Percentiles rank a stretch among this genome's conserved stretches.
These are phyloP conservation scores for Plasmodium berghei DNA, from an alignment of 169 alveolate genomes.

Conservation along the genomic window DNA sequence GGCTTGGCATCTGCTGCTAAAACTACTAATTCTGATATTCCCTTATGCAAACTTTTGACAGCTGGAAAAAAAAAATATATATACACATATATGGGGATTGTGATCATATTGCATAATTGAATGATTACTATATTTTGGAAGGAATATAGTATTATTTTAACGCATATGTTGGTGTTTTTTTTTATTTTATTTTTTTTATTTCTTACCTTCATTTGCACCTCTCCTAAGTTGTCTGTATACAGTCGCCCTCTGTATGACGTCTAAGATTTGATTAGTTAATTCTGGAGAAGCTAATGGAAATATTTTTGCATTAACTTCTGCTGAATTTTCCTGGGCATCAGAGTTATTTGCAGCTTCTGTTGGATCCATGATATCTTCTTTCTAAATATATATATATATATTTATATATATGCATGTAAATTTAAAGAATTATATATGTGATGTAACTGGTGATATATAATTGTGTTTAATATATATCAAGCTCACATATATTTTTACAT, in stretches of 20 bases:
- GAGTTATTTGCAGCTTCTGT: conserved; percentile 3
- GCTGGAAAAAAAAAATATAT: conserved; percentile 86
- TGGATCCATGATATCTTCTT: background rate
- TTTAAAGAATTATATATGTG: too few species aligned
- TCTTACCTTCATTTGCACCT: conserved; percentile 94
- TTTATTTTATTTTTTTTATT: too few species aligned
- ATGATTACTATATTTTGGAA: too few species aligned
- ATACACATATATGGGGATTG: conserved; percentile 11
- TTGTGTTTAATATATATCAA: too few species aligned
- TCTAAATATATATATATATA: conserved; percentile 8
- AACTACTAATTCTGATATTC: conserved; percentile 97
- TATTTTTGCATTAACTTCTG: conserved; percentile 89
- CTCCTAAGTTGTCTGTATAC: conserved; percentile 95
- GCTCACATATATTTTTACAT: too few species aligned
- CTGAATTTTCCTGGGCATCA: conserved; percentile 22
- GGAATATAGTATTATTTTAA: too few species aligned
- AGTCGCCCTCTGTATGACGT: conserved; percentile 94
- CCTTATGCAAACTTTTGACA: conserved; percentile 98
- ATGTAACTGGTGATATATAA: too few species aligned
- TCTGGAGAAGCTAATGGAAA: conserved; percentile 93
- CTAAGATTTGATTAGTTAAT: conserved; percentile 89
- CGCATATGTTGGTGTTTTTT: too few species aligned
- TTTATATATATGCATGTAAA: too few species aligned
- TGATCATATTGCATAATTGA: too few species aligned
- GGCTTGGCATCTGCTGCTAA: conserved; percentile 99